Percentiles rank a stretch among this genome's conserved stretches.
Conservation (phyloP, 805 yeast genomes). For the Lipomyces yamanashiensis region DNA sequence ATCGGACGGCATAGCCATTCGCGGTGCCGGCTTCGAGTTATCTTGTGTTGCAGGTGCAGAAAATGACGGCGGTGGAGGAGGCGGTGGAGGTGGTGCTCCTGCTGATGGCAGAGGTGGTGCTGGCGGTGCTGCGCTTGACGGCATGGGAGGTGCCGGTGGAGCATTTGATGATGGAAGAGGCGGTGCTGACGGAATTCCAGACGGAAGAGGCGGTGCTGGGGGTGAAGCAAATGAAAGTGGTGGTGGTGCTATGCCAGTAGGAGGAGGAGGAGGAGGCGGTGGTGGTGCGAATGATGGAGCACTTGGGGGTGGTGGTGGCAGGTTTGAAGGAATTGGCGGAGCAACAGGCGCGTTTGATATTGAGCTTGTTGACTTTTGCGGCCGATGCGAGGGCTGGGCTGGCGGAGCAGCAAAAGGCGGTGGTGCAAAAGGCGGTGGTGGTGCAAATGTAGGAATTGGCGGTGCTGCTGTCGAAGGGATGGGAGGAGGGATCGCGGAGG, state of each 20-base stretch:
- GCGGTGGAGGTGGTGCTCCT: slow-evolving; percentile 18
- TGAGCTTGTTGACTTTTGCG: slow-evolving; percentile 14
- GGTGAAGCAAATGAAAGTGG: slow-evolving; percentile 24
- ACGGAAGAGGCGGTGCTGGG: slow-evolving; percentile 32
- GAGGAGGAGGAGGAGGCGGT: slow-evolving; percentile 21
- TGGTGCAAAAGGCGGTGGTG: slow-evolving; percentile 13
- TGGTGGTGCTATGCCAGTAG: slow-evolving; percentile 42
- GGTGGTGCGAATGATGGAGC: slow-evolving; percentile 18
- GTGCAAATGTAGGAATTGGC: slow-evolving; percentile 17
- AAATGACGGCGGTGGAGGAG: slow-evolving; percentile 1
- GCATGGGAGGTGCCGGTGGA: slow-evolving; percentile 38
- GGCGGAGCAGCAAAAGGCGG: slow-evolving; percentile 19
- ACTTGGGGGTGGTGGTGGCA: slow-evolving; percentile 9
- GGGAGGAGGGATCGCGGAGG: slow-evolving; percentile 11
- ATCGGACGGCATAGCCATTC: slow-evolving; percentile 9
- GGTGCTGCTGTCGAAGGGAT: slow-evolving; percentile 27
- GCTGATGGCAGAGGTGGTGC: slow-evolving; percentile 26
- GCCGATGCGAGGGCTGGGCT: slow-evolving; percentile 8
- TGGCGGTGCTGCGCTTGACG: slow-evolving; percentile 33
- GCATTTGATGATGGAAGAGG: slow-evolving; percentile 42
- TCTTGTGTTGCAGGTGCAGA: neutral
- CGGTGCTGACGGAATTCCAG: slow-evolving; percentile 38
- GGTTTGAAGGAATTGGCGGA: slow-evolving; percentile 11
- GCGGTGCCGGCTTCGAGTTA: slow-evolving; percentile 3
- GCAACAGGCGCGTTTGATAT: neutral